Conservation (phyloP, 306 rosid species). For the Dalbergia cochinchinensis region DNA sequence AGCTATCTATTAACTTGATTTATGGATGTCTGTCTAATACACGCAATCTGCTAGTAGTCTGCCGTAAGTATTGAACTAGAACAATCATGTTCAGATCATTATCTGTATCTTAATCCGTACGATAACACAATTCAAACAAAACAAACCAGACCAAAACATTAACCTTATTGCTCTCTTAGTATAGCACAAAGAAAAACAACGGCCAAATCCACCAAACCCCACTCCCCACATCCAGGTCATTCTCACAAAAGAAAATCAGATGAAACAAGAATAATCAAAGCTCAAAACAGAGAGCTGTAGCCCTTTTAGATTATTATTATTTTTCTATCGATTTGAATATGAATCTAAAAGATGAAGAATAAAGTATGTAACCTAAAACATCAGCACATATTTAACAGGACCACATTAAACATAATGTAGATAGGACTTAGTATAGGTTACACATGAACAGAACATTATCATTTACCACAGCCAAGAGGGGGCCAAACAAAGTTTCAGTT, state of each 20-base stretch:
- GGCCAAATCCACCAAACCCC: neutral
- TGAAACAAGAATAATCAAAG: neutral
- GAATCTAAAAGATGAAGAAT: slow-evolving; percentile 11
- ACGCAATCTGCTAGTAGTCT: neutral
- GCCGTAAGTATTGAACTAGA: slow-evolving; percentile 9
- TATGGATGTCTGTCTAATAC: neutral
- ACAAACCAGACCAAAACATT: neutral
- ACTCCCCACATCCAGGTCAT: neutral
- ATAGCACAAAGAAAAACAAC: neutral
- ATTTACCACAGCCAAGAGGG: neutral
- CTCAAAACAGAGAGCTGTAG: slow-evolving; percentile 19
- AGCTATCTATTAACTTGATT: slow-evolving; percentile 25
- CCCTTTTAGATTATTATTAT: neutral
- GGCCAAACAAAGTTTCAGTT: neutral
- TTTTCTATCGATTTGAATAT: neutral
- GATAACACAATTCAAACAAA: slow-evolving; percentile 25
- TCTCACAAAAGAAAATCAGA: slow-evolving; percentile 1
- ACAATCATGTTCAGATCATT: neutral
- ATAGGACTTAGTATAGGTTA: neutral
- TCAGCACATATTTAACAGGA: neutral
- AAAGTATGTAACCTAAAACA: neutral
- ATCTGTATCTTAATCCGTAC: slow-evolving; percentile 13
- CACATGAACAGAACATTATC: neutral
- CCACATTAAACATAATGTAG: slow-evolving; percentile 15
- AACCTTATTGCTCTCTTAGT: neutral